Conservation (phyloP, 371 early-diverging fungal genomes). For the Syncephalastrum contaminatum region DNA sequence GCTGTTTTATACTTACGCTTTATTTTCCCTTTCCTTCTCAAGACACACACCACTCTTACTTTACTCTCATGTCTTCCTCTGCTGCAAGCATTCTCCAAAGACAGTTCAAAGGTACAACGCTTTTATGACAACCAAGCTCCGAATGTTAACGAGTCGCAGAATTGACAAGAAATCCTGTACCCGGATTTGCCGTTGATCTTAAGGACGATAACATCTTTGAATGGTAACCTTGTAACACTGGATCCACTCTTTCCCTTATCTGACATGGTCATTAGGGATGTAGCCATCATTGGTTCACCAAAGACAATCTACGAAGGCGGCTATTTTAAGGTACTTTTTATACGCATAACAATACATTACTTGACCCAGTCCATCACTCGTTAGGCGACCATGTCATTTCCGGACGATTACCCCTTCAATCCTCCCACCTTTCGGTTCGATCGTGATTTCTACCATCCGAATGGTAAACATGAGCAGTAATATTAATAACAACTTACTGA, state of each 20-base stretch:
- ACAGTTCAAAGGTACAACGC: conserved; percentile 52
- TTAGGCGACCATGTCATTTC: conserved; percentile 59
- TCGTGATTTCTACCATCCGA: conserved; percentile 75
- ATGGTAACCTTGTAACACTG: conserved; percentile 28
- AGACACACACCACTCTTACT: neutral
- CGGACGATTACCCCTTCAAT: conserved; percentile 56
- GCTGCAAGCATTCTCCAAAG: conserved; percentile 54
- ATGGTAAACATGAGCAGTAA: conserved; percentile 43
- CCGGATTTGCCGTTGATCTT: conserved; percentile 73
- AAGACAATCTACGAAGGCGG: conserved; percentile 90
- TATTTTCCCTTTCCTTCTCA: conserved; percentile 6
- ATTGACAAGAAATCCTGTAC: conserved; percentile 61
- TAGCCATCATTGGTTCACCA: conserved; percentile 83
- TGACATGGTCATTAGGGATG: conserved; percentile 51
- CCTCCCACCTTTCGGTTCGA: conserved; percentile 85
- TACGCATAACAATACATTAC: neutral
- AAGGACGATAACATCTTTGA: conserved; percentile 66
- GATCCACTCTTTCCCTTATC: neutral
- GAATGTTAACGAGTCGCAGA: conserved; percentile 18
- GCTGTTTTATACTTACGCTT: neutral
- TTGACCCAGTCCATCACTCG: neutral
- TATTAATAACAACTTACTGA: neutral
- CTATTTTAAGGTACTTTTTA: conserved; percentile 75
- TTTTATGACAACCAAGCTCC: neutral
- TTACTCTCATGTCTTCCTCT: conserved; percentile 27